Evolutionary conservation across 306 rosid species (phyloP).

Genomic region (Albizia julibrissin): DNA sequence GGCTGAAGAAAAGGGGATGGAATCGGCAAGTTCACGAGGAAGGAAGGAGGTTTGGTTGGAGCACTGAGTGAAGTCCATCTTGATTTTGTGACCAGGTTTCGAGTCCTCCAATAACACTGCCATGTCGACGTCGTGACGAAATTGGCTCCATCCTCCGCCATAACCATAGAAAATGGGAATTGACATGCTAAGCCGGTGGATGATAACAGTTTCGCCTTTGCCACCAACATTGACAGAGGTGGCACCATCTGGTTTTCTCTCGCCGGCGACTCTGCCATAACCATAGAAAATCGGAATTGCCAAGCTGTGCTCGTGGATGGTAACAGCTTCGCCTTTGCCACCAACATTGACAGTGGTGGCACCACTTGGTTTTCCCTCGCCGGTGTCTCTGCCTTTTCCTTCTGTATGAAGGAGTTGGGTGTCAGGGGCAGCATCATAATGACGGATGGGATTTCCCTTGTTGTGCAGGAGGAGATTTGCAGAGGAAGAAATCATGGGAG

Average conservation of each 20-base stretch:
- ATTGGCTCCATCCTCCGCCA: neutral
- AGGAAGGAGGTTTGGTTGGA: neutral
- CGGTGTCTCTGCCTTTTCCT: too few species aligned
- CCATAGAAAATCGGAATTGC: neutral
- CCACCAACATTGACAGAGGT: conserved; percentile 43
- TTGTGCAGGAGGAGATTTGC: too few species aligned
- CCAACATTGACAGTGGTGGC: conserved; percentile 45
- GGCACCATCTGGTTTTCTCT: conserved; percentile 48
- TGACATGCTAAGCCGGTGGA: neutral
- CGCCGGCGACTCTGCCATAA: too few species aligned
- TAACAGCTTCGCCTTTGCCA: conserved; percentile 68
- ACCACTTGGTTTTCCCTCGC: conserved; percentile 39
- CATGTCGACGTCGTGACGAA: neutral
- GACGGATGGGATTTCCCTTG: too few species aligned
- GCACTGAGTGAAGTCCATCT: neutral
- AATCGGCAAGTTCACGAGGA: neutral
- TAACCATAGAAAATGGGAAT: neutral
- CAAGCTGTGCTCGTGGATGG: conserved; percentile 10
- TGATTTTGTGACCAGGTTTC: neutral
- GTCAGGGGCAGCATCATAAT: too few species aligned
- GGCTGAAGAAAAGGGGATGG: conserved; percentile 67
- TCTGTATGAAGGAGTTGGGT: too few species aligned
- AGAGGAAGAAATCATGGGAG: too few species aligned
- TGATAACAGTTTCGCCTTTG: conserved; percentile 66
- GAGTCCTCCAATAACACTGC: neutral